Evolutionary conservation across 495 filamentous ascomycete species (phyloP).

Genomic region (Hypoxylon lenormandii): DNA sequence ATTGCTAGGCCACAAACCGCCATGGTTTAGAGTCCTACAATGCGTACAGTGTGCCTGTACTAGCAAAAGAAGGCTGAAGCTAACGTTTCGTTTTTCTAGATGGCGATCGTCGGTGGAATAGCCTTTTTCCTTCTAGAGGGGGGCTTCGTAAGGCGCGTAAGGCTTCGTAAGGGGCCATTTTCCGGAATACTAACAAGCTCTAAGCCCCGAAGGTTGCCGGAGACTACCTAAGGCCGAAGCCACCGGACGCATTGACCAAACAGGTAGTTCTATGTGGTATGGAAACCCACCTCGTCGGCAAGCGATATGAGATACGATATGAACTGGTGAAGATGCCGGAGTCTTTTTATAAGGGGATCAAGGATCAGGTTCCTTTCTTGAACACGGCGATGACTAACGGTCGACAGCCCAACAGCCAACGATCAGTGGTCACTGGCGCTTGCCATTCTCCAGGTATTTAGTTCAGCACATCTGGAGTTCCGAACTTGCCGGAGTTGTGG

Average conservation of each 20-base stretch:
- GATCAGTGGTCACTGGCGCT: neutral
- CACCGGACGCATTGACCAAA: conserved; percentile 28
- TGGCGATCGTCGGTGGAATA: conserved; percentile 39
- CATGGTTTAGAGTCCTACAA: conserved; percentile 12
- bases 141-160: neutral
- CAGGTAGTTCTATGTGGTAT: conserved; percentile 11
- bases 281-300: neutral
- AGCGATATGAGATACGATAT: too few relatives aligned
- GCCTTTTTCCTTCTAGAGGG: conserved; percentile 4
- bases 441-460: neutral
- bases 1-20: conserved; percentile 19
- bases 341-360: conserved; percentile 3
- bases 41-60: neutral
- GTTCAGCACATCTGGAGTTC: conserved; percentile 25
- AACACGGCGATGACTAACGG: conserved; percentile 1
- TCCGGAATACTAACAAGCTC: conserved; percentile 20
- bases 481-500: conserved; percentile 34
- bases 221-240: conserved; percentile 26
- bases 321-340: too few relatives aligned
- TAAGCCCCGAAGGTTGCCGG: conserved; percentile 26
- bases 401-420: neutral
- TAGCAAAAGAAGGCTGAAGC: conserved; percentile 25
- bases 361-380: conserved; percentile 35
- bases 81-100: conserved; percentile 27
- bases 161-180: neutral